Base-by-base conservation (phyloP, 1,139 yeast genomes). In the Geotrichum phurueaensis region DNA sequence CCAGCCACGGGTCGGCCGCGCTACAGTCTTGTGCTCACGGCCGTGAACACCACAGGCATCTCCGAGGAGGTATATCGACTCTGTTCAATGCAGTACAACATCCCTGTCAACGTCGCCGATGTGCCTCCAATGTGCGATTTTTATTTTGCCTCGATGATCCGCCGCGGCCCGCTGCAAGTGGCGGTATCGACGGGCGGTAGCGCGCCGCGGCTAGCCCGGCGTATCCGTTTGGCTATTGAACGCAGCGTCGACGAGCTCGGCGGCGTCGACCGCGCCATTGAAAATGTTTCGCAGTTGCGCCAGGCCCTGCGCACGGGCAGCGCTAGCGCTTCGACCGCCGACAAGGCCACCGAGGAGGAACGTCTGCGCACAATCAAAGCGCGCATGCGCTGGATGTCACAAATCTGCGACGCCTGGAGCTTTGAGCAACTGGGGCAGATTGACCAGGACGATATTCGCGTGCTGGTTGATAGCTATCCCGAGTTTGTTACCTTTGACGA, bases 131-230 rank as follows among this genome's bases (percentile, higher is more conserved):
- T 85, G 64, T 89, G 96, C 75, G 96, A 89, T 71, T 89, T 88
- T 71, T 89, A 88, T 75, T 89, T 89, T 72, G 96, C 96, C 0
- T 83, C 92, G 31, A 85, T 87, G 79, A 84, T 84, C 70, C 81
- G 88, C 68, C 83, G 83, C 64, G 96, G 91, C n/a, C 84, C 85
- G 29, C 75, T 89, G 57, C 96, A 88, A 70, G 81, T 89, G 43
- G 86, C 89, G 91, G 86, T 89, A 10, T 84, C 90, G 43, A 88
- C 96, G 23, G 88, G 88, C 70, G 96, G 96, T 9, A 83, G 85
- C 67, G 86, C 92, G 1, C 96, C 96, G 0, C 74, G 96, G 56
- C 79, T 89, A 65, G 87, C 91, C 60, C 80, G 81, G 63, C 72
- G 86, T 56, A 81, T 89, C 61, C 83, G 89, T 67, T 85, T 82